phyloP scores from a whole-genome alignment of 139 green algal genomes.

The Chlorella ohadii region DNA sequence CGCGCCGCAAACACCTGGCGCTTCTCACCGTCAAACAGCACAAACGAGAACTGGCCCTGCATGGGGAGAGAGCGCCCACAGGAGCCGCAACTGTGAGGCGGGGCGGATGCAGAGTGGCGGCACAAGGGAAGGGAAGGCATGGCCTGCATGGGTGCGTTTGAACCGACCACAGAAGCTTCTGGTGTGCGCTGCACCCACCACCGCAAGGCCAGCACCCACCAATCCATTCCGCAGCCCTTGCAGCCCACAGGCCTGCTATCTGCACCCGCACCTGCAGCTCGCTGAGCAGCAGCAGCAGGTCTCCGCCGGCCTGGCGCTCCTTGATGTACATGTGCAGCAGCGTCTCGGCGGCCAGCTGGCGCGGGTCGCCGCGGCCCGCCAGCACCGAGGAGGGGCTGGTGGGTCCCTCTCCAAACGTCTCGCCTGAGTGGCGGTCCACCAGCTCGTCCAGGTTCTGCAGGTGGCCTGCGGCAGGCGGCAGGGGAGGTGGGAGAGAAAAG shows the following conservation, averaged over 20 bases:
- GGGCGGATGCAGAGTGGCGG: too few relatives aligned
- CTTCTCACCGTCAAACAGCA: constrained; percentile 69
- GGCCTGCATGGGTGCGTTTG: too few relatives aligned
- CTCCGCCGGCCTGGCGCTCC: constrained; percentile 33
- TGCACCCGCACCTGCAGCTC: constrained; percentile 76
- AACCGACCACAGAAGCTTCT: too few relatives aligned
- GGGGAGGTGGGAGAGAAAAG: constrained; percentile 18
- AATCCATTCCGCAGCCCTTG: background rate
- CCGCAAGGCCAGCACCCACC: background rate
- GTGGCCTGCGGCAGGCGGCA: constrained; percentile 35
- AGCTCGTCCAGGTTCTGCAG: constrained; percentile 70
- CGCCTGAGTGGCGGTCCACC: constrained; percentile 31
- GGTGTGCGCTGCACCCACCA: background rate
- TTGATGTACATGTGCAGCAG: constrained; percentile 60
- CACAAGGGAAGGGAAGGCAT: too few relatives aligned
- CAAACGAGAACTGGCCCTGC: constrained; percentile 80
- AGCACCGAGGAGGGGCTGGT: constrained; percentile 13
- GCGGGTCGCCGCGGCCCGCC: background rate
- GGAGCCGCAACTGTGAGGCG: too few relatives aligned
- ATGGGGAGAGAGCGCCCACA: too few relatives aligned
- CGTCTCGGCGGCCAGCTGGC: constrained; percentile 18
- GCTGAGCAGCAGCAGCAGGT: constrained; percentile 73
- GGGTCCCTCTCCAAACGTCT: constrained; percentile 6
- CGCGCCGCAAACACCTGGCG: constrained; percentile 71
- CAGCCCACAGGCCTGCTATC: too few relatives aligned